These are phyloP conservation scores for Pseudomonodictys pantanalensis DNA, from an alignment of 495 filamentous ascomycete genomes.

Conservation along the genomic window DNA sequence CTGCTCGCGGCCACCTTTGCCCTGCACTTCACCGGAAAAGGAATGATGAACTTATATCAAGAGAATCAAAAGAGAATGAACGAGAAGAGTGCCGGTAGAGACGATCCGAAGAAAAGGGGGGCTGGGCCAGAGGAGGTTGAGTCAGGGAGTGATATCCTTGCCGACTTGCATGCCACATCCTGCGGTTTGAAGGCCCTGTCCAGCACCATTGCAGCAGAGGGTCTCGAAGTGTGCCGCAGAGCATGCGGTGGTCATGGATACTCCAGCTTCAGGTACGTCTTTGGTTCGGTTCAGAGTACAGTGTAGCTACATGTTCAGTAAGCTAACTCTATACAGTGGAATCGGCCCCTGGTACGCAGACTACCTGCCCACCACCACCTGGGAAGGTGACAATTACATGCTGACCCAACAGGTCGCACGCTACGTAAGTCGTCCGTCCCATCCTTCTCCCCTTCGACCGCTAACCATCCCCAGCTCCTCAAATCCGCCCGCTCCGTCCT, in stretches of 20 bases:
- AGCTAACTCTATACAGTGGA: constrained; percentile 41
- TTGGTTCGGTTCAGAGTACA: not conserved
- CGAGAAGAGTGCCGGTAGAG: constrained; percentile 40
- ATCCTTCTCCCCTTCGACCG: not conserved
- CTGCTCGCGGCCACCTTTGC: constrained; percentile 72
- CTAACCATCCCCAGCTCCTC: constrained; percentile 43
- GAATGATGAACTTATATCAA: constrained; percentile 64
- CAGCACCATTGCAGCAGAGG: constrained; percentile 64
- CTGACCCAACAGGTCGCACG: constrained; percentile 74
- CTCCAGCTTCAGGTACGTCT: constrained; percentile 51
- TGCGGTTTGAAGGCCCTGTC: constrained; percentile 70
- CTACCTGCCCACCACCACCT: constrained; percentile 66
- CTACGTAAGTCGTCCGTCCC: constrained; percentile 47
- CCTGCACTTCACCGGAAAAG: constrained; percentile 68
- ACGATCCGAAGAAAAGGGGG: constrained; percentile 51
- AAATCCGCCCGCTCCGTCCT: constrained; percentile 64
- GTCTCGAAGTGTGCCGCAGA: constrained; percentile 66
- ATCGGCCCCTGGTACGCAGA: constrained; percentile 67
- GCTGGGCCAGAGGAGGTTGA: constrained; percentile 63
- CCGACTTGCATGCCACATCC: constrained; percentile 71
- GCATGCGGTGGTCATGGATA: constrained; percentile 76
- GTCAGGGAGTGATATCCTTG: constrained; percentile 62
- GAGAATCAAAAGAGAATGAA: constrained; percentile 65
- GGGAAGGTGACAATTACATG: constrained; percentile 76
- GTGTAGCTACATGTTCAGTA: too few relatives aligned